A percentile compares a stretch with the other conserved stretches of the same genome.
phyloP scores from a whole-genome alignment of 352 stramenopile species.

The Phytopythium helicoides region DNA sequence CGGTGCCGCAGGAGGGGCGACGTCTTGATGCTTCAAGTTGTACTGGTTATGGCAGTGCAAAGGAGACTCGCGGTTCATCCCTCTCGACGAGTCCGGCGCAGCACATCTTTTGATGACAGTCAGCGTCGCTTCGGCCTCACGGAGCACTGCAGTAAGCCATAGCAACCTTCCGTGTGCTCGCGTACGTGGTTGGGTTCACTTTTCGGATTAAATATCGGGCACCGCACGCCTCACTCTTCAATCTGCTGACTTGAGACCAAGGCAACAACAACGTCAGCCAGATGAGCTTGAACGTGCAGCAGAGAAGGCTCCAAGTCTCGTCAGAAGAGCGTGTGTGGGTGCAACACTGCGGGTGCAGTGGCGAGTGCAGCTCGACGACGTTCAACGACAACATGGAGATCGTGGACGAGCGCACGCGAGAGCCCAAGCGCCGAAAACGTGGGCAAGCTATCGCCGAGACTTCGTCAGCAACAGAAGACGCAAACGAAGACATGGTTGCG shows the following conservation, averaged over 20 bases:
- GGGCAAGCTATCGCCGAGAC: not conserved
- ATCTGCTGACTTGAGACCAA: conserved; percentile 65
- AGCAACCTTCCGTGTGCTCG: too few species aligned
- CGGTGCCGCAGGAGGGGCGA: not conserved
- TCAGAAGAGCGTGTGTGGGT: conserved; percentile 10
- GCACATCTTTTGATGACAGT: too few species aligned
- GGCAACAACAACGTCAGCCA: conserved; percentile 42
- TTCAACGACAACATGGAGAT: conserved; percentile 26
- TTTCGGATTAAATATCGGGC: conserved; percentile 31
- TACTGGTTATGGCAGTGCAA: not conserved
- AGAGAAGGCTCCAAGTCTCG: not conserved
- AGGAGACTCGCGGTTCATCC: not conserved
- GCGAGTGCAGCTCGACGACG: conserved; percentile 17
- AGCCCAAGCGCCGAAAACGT: conserved; percentile 2
- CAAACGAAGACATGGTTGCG: not conserved
- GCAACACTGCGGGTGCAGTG: conserved; percentile 19
- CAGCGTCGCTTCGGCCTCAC: too few species aligned
- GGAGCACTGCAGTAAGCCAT: too few species aligned
- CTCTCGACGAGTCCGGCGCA: not conserved
- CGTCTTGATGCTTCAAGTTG: not conserved
- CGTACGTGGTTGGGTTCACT: too few species aligned
- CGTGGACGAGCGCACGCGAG: conserved; percentile 10
- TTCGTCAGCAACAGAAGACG: not conserved
- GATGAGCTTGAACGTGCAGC: too few species aligned
- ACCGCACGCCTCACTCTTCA: conserved; percentile 49